A percentile compares a stretch with the other conserved stretches of the same genome.
phyloP scores from a whole-genome alignment of 2,329 filamentous ascomycete genomes.

The Alternaria postmessia region DNA sequence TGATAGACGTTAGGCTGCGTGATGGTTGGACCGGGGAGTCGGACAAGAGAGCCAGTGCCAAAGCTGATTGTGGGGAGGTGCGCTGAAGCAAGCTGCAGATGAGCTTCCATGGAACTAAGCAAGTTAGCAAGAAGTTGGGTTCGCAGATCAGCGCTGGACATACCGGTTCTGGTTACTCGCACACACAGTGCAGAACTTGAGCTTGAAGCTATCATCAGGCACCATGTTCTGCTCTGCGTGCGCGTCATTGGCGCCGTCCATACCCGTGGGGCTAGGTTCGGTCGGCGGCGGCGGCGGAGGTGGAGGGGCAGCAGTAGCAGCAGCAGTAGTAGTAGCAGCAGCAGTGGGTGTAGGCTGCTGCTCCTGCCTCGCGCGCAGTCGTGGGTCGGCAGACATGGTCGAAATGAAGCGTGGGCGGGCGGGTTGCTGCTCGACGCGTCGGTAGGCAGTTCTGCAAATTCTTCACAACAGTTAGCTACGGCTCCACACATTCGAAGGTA shows the following conservation, averaged over 20 bases:
- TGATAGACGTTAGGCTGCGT: conserved; percentile 96
- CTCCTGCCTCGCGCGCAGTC: conserved; percentile 57
- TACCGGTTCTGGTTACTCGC: conserved; percentile 97
- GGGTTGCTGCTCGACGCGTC: conserved; percentile 8
- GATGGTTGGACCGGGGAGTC: conserved; percentile 88
- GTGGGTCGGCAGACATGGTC: conserved; percentile 56
- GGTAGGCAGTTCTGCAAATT: conserved; percentile 28
- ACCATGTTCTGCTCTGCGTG: conserved; percentile 34
- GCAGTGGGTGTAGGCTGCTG: conserved; percentile 49
- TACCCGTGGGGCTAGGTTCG: conserved; percentile 44
- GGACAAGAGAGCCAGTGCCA: conserved; percentile 92
- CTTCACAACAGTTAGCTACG: conserved; percentile 36
- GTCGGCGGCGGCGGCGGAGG: conserved; percentile 56
- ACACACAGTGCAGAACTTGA: conserved; percentile 98
- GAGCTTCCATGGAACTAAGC: conserved; percentile 94
- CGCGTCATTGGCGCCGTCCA: conserved; percentile 45
- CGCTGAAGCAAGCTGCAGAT: conserved; percentile 85
- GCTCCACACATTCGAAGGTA: conserved; percentile 8
- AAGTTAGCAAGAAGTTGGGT: conserved; percentile 20
- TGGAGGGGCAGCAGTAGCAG: conserved; percentile 57
- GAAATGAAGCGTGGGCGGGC: not conserved
- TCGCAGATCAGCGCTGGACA: conserved; percentile 30
- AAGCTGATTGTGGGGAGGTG: conserved; percentile 96
- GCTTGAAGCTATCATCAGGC: conserved; percentile 72
- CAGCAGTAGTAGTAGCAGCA: too few relatives aligned